Conservation (phyloP, 495 filamentous ascomycete genomes). For the Hypoxylon subgilvum region DNA sequence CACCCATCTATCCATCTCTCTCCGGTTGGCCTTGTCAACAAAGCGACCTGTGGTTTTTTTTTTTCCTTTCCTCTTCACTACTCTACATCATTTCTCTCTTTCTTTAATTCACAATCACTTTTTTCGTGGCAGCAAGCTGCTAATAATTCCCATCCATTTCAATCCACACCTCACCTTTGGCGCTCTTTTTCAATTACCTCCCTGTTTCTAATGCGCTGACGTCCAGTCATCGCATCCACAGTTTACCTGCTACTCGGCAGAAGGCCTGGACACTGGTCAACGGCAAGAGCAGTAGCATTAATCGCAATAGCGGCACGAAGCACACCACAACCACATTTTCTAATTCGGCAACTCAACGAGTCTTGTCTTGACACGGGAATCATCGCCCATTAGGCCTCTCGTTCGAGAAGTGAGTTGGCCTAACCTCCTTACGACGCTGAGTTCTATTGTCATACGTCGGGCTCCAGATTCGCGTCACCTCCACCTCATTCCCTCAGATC, state of each 20-base stretch:
- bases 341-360: slow-evolving; percentile 8
- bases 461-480: slow-evolving; percentile 38
- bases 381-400: slow-evolving; percentile 26
- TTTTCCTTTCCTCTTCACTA: slow-evolving; percentile 26
- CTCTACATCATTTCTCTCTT: slow-evolving; percentile 34
- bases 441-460: slow-evolving; percentile 35
- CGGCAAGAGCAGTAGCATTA: slow-evolving; percentile 34
- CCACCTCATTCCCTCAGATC: slow-evolving; percentile 36
- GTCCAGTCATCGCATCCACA: slow-evolving; percentile 41
- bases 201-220: slow-evolving; percentile 41
- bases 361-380: slow-evolving; percentile 36
- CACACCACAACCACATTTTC: slow-evolving; percentile 6
- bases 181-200: slow-evolving; percentile 40
- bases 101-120: slow-evolving; percentile 36
- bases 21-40: slow-evolving; percentile 43
- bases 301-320: too few species aligned
- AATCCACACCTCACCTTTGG: slow-evolving; percentile 29
- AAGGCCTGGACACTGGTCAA: slow-evolving; percentile 48
- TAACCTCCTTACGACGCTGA: slow-evolving; percentile 11
- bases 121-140: slow-evolving; percentile 43
- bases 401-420: slow-evolving; percentile 36
- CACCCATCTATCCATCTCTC: slow-evolving; percentile 30
- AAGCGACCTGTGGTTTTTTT: slow-evolving; percentile 36
- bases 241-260: slow-evolving; percentile 48
- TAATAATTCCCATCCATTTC: slow-evolving; percentile 36